phyloP scores from a whole-genome alignment of 208 protist species.

The Acanthamoeba lugdunensis region DNA sequence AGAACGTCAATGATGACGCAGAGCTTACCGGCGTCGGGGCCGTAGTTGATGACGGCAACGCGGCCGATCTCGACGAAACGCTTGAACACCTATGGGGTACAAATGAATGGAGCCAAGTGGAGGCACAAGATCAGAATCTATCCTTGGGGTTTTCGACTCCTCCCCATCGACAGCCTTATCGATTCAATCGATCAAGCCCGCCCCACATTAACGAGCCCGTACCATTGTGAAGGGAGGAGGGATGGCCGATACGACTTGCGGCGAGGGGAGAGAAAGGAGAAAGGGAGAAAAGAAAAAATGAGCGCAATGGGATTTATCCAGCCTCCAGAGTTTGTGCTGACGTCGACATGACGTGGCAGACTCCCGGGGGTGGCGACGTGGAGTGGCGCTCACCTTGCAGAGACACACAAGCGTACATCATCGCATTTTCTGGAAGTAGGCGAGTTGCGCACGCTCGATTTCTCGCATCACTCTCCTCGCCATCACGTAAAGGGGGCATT shows the following conservation, averaged over 20 bases:
- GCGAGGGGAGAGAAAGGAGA: conserved; percentile 30
- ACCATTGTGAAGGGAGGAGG: conserved; percentile 3
- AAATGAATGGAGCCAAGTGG: background rate
- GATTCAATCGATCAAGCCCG: background rate
- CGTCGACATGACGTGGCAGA: background rate
- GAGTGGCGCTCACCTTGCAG: background rate
- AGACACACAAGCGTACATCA: background rate
- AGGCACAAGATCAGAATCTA: background rate
- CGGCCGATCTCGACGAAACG: conserved; percentile 84
- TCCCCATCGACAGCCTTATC: too few species aligned
- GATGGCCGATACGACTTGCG: background rate
- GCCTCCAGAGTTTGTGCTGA: background rate
- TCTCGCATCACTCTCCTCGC: too few species aligned
- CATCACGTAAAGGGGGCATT: too few species aligned
- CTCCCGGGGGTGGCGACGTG: background rate
- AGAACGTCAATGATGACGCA: conserved; percentile 79
- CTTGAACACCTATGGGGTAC: conserved; percentile 12
- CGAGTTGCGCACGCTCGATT: background rate
- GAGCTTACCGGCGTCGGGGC: conserved; percentile 74
- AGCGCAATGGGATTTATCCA: background rate
- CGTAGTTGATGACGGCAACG: conserved; percentile 80
- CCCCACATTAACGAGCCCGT: background rate
- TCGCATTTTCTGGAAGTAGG: background rate
- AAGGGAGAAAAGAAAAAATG: conserved; percentile 22
- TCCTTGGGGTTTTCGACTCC: too few species aligned